phyloP scores from a whole-genome alignment of 495 filamentous ascomycete genomes.

The Echria macrotheca region DNA sequence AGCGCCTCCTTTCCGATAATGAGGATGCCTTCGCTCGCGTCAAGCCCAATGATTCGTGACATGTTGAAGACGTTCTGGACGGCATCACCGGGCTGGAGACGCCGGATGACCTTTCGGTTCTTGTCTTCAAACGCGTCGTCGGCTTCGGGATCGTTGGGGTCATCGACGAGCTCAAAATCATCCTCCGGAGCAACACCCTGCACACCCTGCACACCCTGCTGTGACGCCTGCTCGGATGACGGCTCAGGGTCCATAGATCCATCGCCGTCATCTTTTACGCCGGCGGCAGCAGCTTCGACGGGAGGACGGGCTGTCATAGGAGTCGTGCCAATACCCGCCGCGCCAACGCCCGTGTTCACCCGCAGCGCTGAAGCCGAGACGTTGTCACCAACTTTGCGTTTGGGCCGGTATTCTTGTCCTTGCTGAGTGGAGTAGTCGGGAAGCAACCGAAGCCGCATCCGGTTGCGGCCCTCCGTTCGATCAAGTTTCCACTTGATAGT shows the following conservation, averaged over 20 bases:
- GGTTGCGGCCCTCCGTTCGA: conserved; percentile 89
- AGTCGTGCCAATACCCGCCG: conserved; percentile 13
- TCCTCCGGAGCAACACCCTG: conserved; percentile 59
- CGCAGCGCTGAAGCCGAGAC: conserved; percentile 28
- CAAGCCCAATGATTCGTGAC: conserved; percentile 86
- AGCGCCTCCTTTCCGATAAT: conserved; percentile 89
- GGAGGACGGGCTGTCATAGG: conserved; percentile 12
- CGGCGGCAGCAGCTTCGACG: conserved; percentile 16
- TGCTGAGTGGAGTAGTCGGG: conserved; percentile 63
- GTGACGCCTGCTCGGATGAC: conserved; percentile 9
- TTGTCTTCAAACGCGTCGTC: conserved; percentile 91
- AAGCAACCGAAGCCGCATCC: conserved; percentile 83
- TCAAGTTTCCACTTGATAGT: conserved; percentile 82
- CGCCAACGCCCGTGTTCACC: conserved; percentile 35
- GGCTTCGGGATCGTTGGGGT: conserved; percentile 68
- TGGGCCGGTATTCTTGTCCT: conserved; percentile 77
- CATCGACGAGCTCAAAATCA: conserved; percentile 89
- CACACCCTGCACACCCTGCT: too few relatives aligned
- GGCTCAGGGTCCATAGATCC: conserved; percentile 21
- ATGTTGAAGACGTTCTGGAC: conserved; percentile 95
- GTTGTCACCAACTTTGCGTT: conserved; percentile 50
- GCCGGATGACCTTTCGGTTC: conserved; percentile 94
- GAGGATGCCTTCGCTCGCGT: conserved; percentile 85
- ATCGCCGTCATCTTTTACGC: conserved; percentile 22
- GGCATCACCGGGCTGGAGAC: conserved; percentile 81